Conservation (phyloP, 225 moss, liverwort and hornwort genomes). For the Physcomitrellopsis africana region DNA sequence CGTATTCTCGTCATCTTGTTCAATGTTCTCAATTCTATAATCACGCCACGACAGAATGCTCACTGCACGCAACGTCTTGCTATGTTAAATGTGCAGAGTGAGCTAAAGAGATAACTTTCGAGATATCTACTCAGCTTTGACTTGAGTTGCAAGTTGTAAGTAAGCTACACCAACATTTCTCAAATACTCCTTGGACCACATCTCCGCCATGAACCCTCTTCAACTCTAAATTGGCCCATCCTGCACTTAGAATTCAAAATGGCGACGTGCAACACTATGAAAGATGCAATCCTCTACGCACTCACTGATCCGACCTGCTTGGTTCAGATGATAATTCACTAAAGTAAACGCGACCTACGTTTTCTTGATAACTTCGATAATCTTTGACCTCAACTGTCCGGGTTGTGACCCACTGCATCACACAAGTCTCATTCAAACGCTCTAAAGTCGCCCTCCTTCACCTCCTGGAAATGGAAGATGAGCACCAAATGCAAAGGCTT, state of each 20-base stretch:
- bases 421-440: not conserved
- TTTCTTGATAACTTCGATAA: not conserved
- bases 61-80: slow-evolving; percentile 20
- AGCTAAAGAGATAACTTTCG: not conserved
- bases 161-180: slow-evolving; percentile 5
- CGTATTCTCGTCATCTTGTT: slow-evolving; percentile 30
- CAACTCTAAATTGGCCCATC: slow-evolving; percentile 13
- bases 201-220: slow-evolving; percentile 11
- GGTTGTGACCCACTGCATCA: not conserved
- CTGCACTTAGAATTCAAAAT: not conserved
- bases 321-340: not conserved
- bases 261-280: not conserved
- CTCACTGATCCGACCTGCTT: slow-evolving; percentile 8
- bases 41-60: slow-evolving; percentile 1
- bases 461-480: not conserved
- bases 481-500: not conserved
- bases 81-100: not conserved
- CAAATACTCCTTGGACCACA: slow-evolving; percentile 7
- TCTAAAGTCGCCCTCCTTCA: slow-evolving; percentile 14
- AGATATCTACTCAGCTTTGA: not conserved
- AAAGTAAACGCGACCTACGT: not conserved
- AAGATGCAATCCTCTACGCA: not conserved
- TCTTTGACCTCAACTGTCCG: slow-evolving; percentile 2
- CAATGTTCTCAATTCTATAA: slow-evolving; percentile 1
- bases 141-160: not conserved